Evolutionary conservation across 768 basidiomycete genomes (phyloP).

Genomic region (Gloeopeniophorella convolvens): DNA sequence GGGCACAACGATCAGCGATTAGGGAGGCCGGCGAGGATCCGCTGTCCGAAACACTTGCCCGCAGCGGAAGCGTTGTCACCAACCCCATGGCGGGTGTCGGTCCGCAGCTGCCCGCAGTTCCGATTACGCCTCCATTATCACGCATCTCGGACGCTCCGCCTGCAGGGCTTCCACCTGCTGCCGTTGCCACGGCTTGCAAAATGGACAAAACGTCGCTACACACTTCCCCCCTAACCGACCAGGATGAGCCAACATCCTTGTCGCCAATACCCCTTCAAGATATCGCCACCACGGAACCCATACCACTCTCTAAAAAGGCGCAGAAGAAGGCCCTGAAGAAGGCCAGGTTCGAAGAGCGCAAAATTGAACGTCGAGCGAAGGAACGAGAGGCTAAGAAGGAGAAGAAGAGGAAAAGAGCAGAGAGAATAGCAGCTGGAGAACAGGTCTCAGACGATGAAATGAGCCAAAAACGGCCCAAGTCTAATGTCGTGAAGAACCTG

Average conservation of each 20-base stretch:
- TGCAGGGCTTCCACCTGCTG: too few species aligned
- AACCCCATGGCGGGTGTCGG: too few species aligned
- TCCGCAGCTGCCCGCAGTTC: too few species aligned
- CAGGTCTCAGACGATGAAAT: constrained; percentile 40
- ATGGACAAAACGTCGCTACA: too few species aligned
- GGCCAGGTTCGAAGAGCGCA: constrained; percentile 55
- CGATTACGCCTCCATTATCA: too few species aligned
- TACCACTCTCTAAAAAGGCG: constrained; percentile 65
- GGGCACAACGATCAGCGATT: neutral
- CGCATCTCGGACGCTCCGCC: too few species aligned
- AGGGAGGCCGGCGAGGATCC: neutral
- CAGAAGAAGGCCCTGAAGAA: constrained; percentile 71
- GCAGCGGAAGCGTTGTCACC: too few species aligned
- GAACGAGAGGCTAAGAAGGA: constrained; percentile 75
- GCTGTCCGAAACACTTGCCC: constrained; percentile 7
- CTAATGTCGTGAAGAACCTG: constrained; percentile 22
- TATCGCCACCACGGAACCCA: neutral
- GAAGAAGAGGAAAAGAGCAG: constrained; percentile 56
- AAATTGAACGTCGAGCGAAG: constrained; percentile 65
- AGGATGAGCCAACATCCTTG: neutral
- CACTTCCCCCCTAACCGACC: too few species aligned
- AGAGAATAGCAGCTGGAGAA: constrained; percentile 61
- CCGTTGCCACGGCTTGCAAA: too few species aligned
- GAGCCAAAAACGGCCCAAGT: constrained; percentile 25
- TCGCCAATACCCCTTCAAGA: neutral